These are phyloP conservation scores for Pythium dissotocum DNA, from an alignment of 352 stramenopile species.

Conservation along the genomic window DNA sequence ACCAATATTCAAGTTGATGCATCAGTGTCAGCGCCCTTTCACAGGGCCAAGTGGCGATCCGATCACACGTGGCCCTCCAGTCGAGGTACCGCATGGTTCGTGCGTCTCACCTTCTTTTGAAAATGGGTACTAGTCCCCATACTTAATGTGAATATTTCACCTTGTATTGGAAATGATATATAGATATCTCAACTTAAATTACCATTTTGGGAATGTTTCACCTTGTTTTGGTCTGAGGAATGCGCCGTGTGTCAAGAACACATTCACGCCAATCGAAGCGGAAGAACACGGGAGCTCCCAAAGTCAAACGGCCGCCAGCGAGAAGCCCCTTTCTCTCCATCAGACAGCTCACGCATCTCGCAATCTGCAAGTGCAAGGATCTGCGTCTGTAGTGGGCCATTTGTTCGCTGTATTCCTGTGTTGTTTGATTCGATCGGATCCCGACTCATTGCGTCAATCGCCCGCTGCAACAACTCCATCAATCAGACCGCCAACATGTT, in stretches of 20 bases:
- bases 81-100: background rate
- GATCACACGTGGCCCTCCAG: background rate
- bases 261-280: conserved; percentile 26
- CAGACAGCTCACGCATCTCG: background rate
- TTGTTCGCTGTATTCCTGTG: conserved; percentile 1
- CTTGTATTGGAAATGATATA: conserved; percentile 15
- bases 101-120: background rate
- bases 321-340: conserved; percentile 2
- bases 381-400: conserved; percentile 3
- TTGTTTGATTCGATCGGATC: background rate
- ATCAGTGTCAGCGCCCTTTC: conserved; percentile 24
- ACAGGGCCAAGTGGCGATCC: conserved; percentile 5
- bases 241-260: conserved; percentile 19
- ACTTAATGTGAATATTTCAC: background rate
- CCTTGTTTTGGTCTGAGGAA: conserved; percentile 17
- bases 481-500: conserved; percentile 48
- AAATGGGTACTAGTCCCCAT: background rate
- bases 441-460: background rate
- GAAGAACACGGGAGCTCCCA: conserved; percentile 17
- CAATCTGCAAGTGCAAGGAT: conserved; percentile 4
- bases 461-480: background rate
- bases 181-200: background rate
- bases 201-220: conserved; percentile 6
- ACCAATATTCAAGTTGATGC: conserved; percentile 25
- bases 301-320: background rate